phyloP scores from a whole-genome alignment of 331 rosid genomes.

The Phaseolus coccineus region DNA sequence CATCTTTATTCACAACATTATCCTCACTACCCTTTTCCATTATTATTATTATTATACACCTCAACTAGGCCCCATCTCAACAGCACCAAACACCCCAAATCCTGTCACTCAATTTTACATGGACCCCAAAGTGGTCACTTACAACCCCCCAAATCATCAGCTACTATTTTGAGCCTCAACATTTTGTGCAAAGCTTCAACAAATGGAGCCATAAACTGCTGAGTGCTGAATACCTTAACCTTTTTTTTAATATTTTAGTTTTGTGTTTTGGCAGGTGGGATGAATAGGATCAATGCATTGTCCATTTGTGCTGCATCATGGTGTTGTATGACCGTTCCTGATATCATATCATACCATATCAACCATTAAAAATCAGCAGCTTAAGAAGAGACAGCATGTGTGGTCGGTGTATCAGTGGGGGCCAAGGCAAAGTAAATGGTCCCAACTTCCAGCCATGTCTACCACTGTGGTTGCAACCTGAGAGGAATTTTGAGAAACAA shows the following conservation, averaged over 20 bases:
- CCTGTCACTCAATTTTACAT: not conserved
- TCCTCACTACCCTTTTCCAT: conserved; percentile 16
- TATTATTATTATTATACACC: conserved; percentile 26
- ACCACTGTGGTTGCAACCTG: conserved; percentile 32
- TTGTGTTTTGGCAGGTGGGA: conserved; percentile 6
- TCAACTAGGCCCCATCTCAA: conserved; percentile 37
- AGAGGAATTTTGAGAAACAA: conserved; percentile 24
- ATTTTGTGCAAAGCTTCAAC: not conserved
- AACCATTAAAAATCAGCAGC: conserved; percentile 9
- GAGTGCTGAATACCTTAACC: not conserved
- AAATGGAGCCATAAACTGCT: conserved; percentile 20
- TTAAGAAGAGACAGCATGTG: conserved; percentile 10
- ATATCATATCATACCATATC: not conserved
- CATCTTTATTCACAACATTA: conserved; percentile 40
- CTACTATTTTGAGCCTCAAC: conserved; percentile 47
- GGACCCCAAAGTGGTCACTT: conserved; percentile 10
- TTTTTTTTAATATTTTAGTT: not conserved
- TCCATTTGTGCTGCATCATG: conserved; percentile 37
- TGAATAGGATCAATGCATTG: conserved; percentile 15
- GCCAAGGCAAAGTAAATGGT: conserved; percentile 38
- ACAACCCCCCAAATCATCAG: conserved; percentile 27
- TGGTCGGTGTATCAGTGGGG: conserved; percentile 34
- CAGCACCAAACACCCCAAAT: conserved; percentile 9
- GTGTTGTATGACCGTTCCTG: not conserved
- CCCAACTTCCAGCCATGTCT: conserved; percentile 36